Evolutionary conservation across 2,329 filamentous ascomycete genomes (phyloP).

Genomic region (Dryadomyces quercivorus): DNA sequence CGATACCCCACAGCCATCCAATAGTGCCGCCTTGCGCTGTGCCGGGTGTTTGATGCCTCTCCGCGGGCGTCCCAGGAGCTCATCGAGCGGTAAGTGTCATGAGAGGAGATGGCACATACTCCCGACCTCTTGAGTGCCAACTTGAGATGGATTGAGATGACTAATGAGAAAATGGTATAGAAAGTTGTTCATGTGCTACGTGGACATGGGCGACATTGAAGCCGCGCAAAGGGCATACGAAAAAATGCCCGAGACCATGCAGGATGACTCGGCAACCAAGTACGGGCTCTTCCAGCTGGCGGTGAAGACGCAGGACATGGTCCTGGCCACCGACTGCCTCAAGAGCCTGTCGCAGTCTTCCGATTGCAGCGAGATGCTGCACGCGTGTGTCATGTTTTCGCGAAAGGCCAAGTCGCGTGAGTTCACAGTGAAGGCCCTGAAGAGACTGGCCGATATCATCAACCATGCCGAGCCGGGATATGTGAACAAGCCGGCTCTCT

Average conservation of each 20-base stretch:
- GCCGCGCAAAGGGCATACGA: conserved; percentile 42
- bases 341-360: conserved; percentile 40
- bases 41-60: conserved; percentile 52
- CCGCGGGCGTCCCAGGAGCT: conserved; percentile 56
- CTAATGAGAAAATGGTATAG: conserved; percentile 26
- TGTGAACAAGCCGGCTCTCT: conserved; percentile 49
- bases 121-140: no score
- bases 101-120: no score
- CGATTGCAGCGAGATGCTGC: conserved; percentile 52
- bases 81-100: conserved; percentile 48
- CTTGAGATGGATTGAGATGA: background rate
- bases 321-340: conserved; percentile 52
- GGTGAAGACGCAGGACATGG: conserved; percentile 43
- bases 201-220: conserved; percentile 43
- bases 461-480: conserved; percentile 32
- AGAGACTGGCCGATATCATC: conserved; percentile 45
- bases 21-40: conserved; percentile 63
- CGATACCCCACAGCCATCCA: conserved; percentile 42
- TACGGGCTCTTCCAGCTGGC: conserved; percentile 69
- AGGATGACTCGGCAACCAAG: conserved; percentile 51
- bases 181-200: conserved; percentile 59
- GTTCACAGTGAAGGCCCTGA: conserved; percentile 47
- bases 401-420: conserved; percentile 50
- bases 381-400: conserved; percentile 70
- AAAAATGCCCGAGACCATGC: conserved; percentile 44